Percentiles rank a stretch among this genome's conserved stretches.
Evolutionary conservation across 225 moss, liverwort and hornwort genomes (phyloP).

Genomic region (Anthoceros angustus): DNA sequence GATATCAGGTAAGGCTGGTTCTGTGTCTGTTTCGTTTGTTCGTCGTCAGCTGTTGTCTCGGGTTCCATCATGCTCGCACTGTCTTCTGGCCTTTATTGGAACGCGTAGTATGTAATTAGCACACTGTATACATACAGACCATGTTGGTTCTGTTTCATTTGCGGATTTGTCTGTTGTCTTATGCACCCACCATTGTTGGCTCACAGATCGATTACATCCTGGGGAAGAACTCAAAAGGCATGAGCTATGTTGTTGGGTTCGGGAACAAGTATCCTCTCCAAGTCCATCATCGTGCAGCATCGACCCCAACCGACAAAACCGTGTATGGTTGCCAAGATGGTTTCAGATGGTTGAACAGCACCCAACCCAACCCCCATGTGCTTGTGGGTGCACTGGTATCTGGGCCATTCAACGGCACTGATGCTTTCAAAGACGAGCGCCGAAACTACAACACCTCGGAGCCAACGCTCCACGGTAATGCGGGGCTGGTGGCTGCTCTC

Average conservation of each 20-base stretch:
- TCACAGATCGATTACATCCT: conserved; percentile 64
- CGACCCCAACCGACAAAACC: conserved; percentile 27
- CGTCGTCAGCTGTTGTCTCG: not conserved
- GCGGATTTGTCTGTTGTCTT: not conserved
- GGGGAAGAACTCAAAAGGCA: conserved; percentile 44
- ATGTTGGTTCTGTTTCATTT: too few relatives aligned
- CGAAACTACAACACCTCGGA: conserved; percentile 45
- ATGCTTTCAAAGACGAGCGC: conserved; percentile 41
- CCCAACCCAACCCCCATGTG: conserved; percentile 26
- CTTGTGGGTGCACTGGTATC: conserved; percentile 74
- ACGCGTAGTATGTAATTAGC: too few relatives aligned
- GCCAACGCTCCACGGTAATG: conserved; percentile 72
- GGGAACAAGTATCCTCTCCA: conserved; percentile 38
- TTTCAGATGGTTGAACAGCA: conserved; percentile 24
- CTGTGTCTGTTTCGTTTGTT: not conserved
- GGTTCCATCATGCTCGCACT: not conserved
- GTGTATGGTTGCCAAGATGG: conserved; percentile 36
- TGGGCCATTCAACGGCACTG: conserved; percentile 35
- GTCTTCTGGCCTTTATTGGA: not conserved
- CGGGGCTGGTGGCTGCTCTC: conserved; percentile 60
- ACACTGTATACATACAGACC: too few relatives aligned
- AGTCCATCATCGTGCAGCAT: conserved; percentile 73
- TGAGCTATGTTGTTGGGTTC: conserved; percentile 75
- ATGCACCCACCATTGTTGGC: not conserved
- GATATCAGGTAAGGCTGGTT: conserved; percentile 28